Evolutionary conservation across 176 grass and related monocot genomes (phyloP).

Genomic region (Eleusine coracana): DNA sequence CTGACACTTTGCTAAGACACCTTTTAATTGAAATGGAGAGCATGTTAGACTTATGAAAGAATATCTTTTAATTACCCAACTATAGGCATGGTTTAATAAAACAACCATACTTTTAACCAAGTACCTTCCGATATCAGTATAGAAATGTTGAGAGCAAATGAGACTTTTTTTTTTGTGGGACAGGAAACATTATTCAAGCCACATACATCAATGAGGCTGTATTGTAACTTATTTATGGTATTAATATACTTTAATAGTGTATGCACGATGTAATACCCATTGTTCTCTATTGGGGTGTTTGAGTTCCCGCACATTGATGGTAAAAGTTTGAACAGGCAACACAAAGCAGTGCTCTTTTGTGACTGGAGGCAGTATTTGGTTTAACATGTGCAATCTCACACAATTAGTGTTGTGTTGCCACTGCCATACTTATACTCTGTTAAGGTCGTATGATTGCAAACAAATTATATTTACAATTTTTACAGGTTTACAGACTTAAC

Average conservation of each 20-base stretch:
- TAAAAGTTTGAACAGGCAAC: not conserved
- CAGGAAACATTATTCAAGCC: not conserved
- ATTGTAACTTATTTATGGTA: conserved; percentile 5
- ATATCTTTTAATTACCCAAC: not conserved
- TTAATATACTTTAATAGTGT: conserved; percentile 22
- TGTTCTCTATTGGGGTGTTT: not conserved
- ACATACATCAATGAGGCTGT: not conserved
- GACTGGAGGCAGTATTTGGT: not conserved
- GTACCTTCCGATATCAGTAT: not conserved
- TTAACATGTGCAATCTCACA: not conserved
- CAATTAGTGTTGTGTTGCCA: not conserved
- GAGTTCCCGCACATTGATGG: not conserved
- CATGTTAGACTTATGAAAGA: not conserved
- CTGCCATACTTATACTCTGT: not conserved
- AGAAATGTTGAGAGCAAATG: not conserved
- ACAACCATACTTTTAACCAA: not conserved
- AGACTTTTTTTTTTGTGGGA: too few species aligned
- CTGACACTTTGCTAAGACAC: not conserved
- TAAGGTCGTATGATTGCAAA: conserved; percentile 3
- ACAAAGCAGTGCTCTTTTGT: not conserved
- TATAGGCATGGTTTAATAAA: not conserved
- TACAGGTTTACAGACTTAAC: conserved; percentile 87
- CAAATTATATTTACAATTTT: conserved; percentile 5
- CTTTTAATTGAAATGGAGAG: not conserved
- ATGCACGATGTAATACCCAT: not conserved